Evolutionary conservation across 2,329 filamentous ascomycete species (phyloP).

Genomic region (Aureobasidium melanogenum): DNA sequence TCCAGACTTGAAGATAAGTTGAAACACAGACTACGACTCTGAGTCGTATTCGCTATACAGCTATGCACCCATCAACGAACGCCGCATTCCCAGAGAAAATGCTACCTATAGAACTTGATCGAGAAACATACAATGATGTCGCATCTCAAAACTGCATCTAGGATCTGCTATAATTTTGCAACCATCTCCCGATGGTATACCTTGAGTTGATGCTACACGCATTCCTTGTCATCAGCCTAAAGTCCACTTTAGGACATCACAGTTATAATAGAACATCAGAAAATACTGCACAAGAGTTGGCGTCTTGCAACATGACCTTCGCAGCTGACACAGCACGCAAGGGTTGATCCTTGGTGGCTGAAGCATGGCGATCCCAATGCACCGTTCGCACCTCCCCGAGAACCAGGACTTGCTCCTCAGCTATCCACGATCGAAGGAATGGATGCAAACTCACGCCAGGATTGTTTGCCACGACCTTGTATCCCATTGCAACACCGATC

Average conservation of each 20-base stretch:
- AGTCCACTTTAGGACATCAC: not conserved
- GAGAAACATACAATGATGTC: not conserved
- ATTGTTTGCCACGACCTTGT: conserved; percentile 9
- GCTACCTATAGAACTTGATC: not conserved
- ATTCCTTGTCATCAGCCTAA: not conserved
- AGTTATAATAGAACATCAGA: not conserved
- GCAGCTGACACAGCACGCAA: conserved; percentile 3
- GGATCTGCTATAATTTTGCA: not conserved
- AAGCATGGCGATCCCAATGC: conserved; percentile 9
- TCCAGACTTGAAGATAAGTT: not conserved
- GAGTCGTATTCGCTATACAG: not conserved
- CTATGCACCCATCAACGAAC: not conserved
- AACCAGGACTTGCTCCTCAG: conserved; percentile 1
- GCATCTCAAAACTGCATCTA: not conserved
- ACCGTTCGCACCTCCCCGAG: not conserved
- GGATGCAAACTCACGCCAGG: not conserved
- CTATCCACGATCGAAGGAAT: conserved; percentile 5
- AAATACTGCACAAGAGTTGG: not conserved
- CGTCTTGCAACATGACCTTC: not conserved
- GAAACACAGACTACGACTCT: not conserved
- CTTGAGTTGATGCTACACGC: not conserved
- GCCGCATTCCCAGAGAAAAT: not conserved
- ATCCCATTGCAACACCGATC: not conserved
- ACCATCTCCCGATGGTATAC: not conserved
- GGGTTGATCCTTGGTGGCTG: not conserved